These are phyloP conservation scores for Cavenderia fasciculata DNA, from an alignment of 78 protist genomes.

Conservation along the genomic window DNA sequence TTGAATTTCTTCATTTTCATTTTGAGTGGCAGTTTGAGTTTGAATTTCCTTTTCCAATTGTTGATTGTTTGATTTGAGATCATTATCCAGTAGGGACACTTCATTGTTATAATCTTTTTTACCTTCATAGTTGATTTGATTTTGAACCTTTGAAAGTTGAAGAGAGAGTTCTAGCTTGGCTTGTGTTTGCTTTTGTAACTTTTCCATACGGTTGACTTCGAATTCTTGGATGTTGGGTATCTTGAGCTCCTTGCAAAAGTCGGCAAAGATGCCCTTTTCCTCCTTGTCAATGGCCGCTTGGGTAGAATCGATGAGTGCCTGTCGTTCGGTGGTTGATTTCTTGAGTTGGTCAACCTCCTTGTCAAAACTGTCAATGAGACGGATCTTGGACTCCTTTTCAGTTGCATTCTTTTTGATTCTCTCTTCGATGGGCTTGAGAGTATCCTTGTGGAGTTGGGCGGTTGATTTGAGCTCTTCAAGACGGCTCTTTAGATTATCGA, in stretches of 20 bases:
- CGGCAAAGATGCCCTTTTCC: slow-evolving; percentile 72
- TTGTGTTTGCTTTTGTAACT: slow-evolving; percentile 9
- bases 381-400: neutral
- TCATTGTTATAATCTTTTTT: slow-evolving; percentile 10
- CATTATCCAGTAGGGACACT: neutral
- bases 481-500: neutral
- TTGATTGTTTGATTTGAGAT: neutral
- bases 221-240: slow-evolving; percentile 83
- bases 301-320: neutral
- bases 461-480: neutral
- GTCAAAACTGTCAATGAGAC: neutral
- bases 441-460: neutral
- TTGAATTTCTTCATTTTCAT: neutral
- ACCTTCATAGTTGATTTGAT: slow-evolving; percentile 28
- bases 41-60: neutral
- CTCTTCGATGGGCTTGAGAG: neutral
- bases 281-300: neutral
- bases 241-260: slow-evolving; percentile 70
- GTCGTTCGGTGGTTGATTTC: neutral
- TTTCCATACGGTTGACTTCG: slow-evolving; percentile 65
- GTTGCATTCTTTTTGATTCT: neutral
- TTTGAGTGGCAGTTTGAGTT: neutral
- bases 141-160: slow-evolving; percentile 2
- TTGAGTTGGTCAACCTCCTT: neutral
- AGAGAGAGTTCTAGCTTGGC: slow-evolving; percentile 16